Base-by-base conservation (phyloP, 192 early-diverging fungal species). In the Rhizoclosmatium sp. region DNA sequence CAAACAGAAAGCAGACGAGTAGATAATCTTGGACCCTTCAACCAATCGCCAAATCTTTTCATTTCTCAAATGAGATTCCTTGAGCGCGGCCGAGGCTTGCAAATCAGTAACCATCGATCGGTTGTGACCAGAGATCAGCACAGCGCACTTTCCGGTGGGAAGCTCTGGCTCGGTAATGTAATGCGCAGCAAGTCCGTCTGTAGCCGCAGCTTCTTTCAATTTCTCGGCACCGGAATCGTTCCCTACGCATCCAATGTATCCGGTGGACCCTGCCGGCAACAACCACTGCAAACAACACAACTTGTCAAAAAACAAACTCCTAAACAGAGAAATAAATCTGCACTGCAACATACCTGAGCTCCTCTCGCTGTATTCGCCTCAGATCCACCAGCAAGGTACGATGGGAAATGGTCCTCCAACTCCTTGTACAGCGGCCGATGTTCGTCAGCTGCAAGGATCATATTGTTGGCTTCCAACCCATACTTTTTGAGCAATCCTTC, bases 71-170 rank as follows among this genome's bases (percentile, higher is more conserved):
- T 14, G 14, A 31, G 44, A 3, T 16, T 14, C 67, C 42, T 46
- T 41, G 14, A 69, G 14, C 40, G 14, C 47, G n/a, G 67, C 10
- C 46, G 67, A 41, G 19, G 67, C 67, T 46, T 69, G 67, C 76
- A 96, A 85, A 82, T 96, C 93, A 72, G 95, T 92, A 47, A 95
- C 92, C 79, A 96, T 89, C 51, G 94, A 95, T 76, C 94, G 82
- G 59, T 62, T 46, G n/a, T 76, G 39, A 59, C 91, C 94, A 77
- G 94, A 94, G 81, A 96, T 91, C 80, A 95, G 84, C 72, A 93
- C 92, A 76, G 94, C 95, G 79, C 95, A 96, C 69, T 92, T 94
- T 61, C 95, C 95, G 21, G 95, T 96, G 67, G 93, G 71, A 10
- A 62, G 12, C 9, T 12, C 14, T 45, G 88, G 84, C 81, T 91